phyloP scores from a whole-genome alignment of 441 rosid genomes.

The Erodium trifolium region DNA sequence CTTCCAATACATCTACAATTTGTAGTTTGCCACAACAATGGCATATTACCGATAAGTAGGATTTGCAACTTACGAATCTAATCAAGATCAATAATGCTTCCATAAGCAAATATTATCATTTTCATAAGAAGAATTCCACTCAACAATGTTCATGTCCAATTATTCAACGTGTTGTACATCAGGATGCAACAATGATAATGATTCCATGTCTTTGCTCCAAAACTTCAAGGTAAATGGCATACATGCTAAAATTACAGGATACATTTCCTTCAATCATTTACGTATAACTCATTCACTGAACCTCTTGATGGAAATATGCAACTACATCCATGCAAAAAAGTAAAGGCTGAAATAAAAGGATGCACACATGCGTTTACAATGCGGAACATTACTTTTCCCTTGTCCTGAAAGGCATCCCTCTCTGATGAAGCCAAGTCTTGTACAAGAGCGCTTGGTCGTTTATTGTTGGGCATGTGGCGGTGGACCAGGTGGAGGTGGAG shows the following conservation, averaged over 20 bases:
- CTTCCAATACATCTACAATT: no score
- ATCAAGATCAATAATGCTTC: not conserved
- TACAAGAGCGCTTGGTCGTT: not conserved
- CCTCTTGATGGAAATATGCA: not conserved
- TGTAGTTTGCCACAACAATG: not conserved
- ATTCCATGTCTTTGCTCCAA: no score
- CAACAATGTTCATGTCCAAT: not conserved
- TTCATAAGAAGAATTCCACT: not conserved
- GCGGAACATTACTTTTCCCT: not conserved
- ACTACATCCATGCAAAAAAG: not conserved
- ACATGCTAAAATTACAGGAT: not conserved
- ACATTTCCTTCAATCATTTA: not conserved
- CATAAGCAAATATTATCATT: not conserved
- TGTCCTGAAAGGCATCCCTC: no score
- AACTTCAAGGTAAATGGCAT: no score
- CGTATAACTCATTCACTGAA: not conserved
- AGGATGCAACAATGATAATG: no score
- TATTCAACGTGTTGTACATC: not conserved
- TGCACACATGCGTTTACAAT: not conserved
- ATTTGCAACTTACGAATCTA: not conserved
- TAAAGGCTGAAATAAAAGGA: not conserved
- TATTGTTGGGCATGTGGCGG: conserved; percentile 51
- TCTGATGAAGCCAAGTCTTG: not conserved
- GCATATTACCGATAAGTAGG: no score
- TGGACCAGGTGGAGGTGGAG: conserved; percentile 54